Evolutionary conservation across 352 stramenopile species (phyloP), one percentile per base, ranked within the genome.

Genomic region (Pythium folliculosum): DNA sequence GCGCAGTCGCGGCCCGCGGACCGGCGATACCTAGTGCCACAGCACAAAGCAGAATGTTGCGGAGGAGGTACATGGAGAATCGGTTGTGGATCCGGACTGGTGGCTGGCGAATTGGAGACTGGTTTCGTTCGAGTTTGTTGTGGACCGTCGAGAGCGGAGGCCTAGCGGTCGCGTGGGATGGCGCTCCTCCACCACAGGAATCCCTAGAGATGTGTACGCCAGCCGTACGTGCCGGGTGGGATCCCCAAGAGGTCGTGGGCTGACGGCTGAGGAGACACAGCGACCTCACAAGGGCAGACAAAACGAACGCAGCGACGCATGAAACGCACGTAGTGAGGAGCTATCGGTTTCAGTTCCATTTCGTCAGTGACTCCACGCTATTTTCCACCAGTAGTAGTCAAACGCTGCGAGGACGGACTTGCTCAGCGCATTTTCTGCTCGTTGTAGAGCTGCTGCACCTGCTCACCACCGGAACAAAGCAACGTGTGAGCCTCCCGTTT

Each of bases 371-470:
- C 27, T 13, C 35, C 12, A 14, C 19, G 17, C 35, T 40, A 40
- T 40, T 40, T 14, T 40, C 35, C n/a, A n/a, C n/a, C n/a, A n/a
- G n/a, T n/a, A n/a, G n/a, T n/a, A n/a, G n/a, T n/a, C n/a, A n/a
- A n/a, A n/a, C n/a, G n/a, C n/a, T n/a, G n/a, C n/a, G n/a, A n/a
- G n/a, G n/a, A n/a, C n/a, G n/a, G n/a, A n/a, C n/a, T n/a, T n/a
- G n/a, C n/a, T n/a, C 53, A 68, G 16, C 38, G 54, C 19, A 47
- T 32, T 38, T 68, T 68, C 19, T 68, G 61, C 44, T 68, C 44
- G 61, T 68, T 68, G 61, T 68, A 68, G 38, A 68, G 61, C n/a
- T 68, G 35, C 43, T 68, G 61, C 25, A 68, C 61, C 61, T 68
- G 22, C 5, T 5, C 13, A 44, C 6, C 19, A 40, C 9, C 19